Base-by-base conservation (phyloP, 208 protist species). In the Trypanosoma mega region DNA sequence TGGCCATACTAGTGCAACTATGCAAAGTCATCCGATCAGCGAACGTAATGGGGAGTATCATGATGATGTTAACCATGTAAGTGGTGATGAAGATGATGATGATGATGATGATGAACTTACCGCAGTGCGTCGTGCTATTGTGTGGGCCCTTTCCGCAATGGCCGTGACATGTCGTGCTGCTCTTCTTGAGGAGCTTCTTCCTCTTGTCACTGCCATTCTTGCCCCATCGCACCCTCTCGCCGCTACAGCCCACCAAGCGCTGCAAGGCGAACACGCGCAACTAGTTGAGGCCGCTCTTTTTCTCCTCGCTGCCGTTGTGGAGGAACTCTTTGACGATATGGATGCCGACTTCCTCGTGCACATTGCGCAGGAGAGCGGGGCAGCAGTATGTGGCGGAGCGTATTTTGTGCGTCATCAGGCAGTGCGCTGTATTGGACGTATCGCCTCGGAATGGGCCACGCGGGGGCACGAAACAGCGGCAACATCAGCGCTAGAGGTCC, bases 201-300 rank as follows among this genome's bases (percentile, higher is more conserved):
- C 63, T 27, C 53, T 24, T 20, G 14, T 69, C 12, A 29, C 33
- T 4, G 29, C 41, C 23, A 36, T 57, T n/a, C 37, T 69, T 20
- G 34, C 26, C 18, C 30, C 26, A 11, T 21, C n/a, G 8, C 9
- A n/a, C 23, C 3, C 26, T 14, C 18, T n/a, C 31, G 14, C 0
- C 14, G 18, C 39, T 20, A 41, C 45, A 33, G 43, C 53, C n/a
- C 24, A 21, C 44, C 41, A 44, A 11, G 3, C 23, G 11, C n/a
- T n/a, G n/a, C n/a, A n/a, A n/a, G n/a, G n/a, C n/a, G n/a, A n/a
- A n/a, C n/a, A n/a, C n/a, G n/a, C n/a, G n/a, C n/a, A n/a, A n/a
- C n/a, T n/a, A n/a, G 48, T 65, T 23, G 76, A 84, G 50, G 47
- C 47, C 20, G 50, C 68, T 0, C 59, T 87, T 21, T 84, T 87